phyloP scores from a whole-genome alignment of 2,329 filamentous ascomycete genomes.

The Verticillium albo-atrum region DNA sequence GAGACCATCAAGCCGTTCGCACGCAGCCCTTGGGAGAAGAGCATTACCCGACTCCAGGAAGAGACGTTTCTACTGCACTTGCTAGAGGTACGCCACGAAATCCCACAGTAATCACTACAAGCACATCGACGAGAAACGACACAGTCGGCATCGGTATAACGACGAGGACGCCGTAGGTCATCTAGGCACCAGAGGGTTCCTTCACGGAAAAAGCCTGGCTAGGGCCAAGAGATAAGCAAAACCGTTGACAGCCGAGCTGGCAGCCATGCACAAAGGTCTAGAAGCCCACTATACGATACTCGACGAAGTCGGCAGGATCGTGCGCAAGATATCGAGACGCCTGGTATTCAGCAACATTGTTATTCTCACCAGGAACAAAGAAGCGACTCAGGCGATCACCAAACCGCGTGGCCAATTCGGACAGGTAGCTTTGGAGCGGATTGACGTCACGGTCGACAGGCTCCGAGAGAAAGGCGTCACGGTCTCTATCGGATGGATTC shows the following conservation, averaged over 20 bases:
- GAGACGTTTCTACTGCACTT: background rate
- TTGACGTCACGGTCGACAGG: background rate
- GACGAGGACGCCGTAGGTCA: background rate
- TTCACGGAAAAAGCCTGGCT: background rate
- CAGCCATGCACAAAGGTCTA: no score
- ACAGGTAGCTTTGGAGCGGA: no score
- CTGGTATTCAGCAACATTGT: no score
- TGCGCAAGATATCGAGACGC: no score
- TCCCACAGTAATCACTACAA: background rate
- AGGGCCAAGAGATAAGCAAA: background rate
- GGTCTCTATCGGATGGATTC: no score
- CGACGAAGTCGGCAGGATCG: no score
- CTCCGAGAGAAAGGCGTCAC: no score
- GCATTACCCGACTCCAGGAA: background rate
- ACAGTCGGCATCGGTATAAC: no score
- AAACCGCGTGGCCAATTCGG: no score
- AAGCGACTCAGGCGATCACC: no score
- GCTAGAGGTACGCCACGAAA: background rate
- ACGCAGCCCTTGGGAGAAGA: background rate
- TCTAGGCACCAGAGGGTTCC: background rate
- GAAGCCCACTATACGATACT: no score
- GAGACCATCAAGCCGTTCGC: constrained; percentile 5
- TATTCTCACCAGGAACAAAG: no score
- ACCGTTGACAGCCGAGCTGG: constrained; percentile 6
- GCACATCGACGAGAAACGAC: background rate